Base-by-base conservation (phyloP, 78 protist species). In the Ministeria vibrans region DNA sequence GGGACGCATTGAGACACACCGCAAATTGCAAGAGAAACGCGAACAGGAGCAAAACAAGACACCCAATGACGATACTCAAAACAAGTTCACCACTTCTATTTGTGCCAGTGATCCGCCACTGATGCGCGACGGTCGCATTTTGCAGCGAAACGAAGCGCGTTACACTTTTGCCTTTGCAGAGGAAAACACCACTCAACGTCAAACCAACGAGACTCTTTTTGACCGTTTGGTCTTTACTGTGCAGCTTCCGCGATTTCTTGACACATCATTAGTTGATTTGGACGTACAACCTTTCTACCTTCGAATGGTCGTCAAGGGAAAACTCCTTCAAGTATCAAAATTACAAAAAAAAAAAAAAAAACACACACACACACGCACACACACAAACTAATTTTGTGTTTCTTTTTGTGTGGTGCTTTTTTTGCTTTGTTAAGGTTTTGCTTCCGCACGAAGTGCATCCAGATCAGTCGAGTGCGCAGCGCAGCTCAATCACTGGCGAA, bases 241-340 rank as follows among this genome's bases (percentile, higher is more conserved):
- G 28, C 51, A 9, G 36, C 32, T 34, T 7, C 42, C 76, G 22
- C 78, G 68, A 64, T 87, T 73, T 36, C 49, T 91, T 18, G 80
- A 79, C 62, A 82, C 87, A 5, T 64, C 90, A 9, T 63, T 79
- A 27, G 72, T 91, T 38, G 72, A 81, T 2, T 74, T 63, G 23
- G 89, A 91, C 46, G 82, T 84, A 6, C 83, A 91, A 34, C 87
- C 92, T 13, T 49, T 32, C 27, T 83, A 74, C 82, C 62, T 85
- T 30, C 22, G 76, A 20, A n/a, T 83, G 46, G 27, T 53, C 23
- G 74, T 83, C 22, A 90, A 87, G 82, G 78, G 70, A 3, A 80
- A 80, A 43, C 61, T 80, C n/a, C n/a, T n/a, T n/a, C n/a, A n/a
- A n/a, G n/a, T n/a, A n/a, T n/a, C n/a, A n/a, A n/a, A n/a, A n/a